phyloP scores from a whole-genome alignment of 495 filamentous ascomycete species.

The Cenococcum geophilum region DNA sequence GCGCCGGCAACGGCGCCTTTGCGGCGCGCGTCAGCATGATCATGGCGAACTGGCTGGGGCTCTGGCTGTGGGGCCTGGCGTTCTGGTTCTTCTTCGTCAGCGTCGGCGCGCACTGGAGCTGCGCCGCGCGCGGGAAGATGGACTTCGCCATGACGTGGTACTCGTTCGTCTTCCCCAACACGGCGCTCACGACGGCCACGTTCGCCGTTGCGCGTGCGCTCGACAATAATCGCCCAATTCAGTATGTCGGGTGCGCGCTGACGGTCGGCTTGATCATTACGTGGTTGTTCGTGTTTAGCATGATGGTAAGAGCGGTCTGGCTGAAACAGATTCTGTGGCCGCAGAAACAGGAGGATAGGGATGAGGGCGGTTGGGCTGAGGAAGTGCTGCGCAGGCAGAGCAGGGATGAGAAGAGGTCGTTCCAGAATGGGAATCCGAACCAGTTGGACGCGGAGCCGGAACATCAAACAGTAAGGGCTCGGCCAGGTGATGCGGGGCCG shows the following conservation, averaged over 20 bases:
- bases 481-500: neutral
- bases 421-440: conserved; percentile 23
- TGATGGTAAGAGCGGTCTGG: conserved; percentile 65
- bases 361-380: conserved; percentile 52
- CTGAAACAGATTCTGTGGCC: conserved; percentile 65
- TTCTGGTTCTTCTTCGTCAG: conserved; percentile 82
- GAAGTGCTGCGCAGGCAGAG: neutral
- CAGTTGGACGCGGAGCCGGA: conserved; percentile 11
- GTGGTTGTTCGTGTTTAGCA: conserved; percentile 62
- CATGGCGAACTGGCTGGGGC: conserved; percentile 52
- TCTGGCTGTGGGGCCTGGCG: conserved; percentile 83
- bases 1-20: conserved; percentile 44
- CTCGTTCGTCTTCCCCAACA: conserved; percentile 84
- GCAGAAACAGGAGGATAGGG: conserved; percentile 59
- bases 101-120: conserved; percentile 69
- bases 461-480: neutral
- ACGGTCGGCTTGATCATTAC: conserved; percentile 55
- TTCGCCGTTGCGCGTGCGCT: conserved; percentile 56
- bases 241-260: conserved; percentile 63
- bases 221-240: conserved; percentile 39
- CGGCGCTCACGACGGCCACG: conserved; percentile 66
- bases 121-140: conserved; percentile 53
- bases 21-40: conserved; percentile 52
- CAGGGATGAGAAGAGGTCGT: conserved; percentile 5
- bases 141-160: conserved; percentile 85